phyloP scores from a whole-genome alignment of 1,284 basidiomycete genomes.

The Quambalaria eucalypti region DNA sequence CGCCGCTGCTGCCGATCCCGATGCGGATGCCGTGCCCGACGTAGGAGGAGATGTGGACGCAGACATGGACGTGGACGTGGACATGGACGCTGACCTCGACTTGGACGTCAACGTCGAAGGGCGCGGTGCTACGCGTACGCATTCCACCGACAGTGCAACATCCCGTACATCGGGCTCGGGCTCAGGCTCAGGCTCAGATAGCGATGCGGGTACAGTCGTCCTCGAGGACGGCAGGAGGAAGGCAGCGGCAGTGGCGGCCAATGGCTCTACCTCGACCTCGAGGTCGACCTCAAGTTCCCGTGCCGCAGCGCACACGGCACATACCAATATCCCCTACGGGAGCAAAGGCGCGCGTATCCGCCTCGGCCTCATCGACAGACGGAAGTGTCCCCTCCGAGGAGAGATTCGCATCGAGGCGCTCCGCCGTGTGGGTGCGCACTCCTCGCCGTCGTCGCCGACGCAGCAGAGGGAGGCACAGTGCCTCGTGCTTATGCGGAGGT shows the following conservation, averaged over 20 bases:
- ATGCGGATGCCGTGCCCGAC: too few species aligned
- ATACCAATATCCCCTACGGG: slow-evolving; percentile 8
- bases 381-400: slow-evolving; percentile 42
- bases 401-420: slow-evolving; percentile 38
- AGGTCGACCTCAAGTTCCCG: background rate
- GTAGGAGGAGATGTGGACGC: slow-evolving; percentile 13
- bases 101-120: background rate
- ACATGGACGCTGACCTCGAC: slow-evolving; percentile 6
- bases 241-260: background rate
- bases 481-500: slow-evolving; percentile 42
- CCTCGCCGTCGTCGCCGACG: background rate
- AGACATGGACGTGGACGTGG: slow-evolving; percentile 18
- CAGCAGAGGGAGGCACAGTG: slow-evolving; percentile 9
- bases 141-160: too few species aligned
- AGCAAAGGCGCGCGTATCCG: slow-evolving; percentile 33
- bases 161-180: too few species aligned
- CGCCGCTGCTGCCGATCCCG: background rate
- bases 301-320: background rate
- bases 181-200: too few species aligned
- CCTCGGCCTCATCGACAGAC: slow-evolving; percentile 33
- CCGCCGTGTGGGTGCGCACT: background rate
- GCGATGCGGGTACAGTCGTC: too few species aligned
- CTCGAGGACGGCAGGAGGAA: slow-evolving; percentile 7
- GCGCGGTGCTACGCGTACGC: slow-evolving; percentile 1
- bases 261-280: background rate